These are phyloP conservation scores for Serendipita vermifera DNA, from an alignment of 768 basidiomycete species.

Conservation along the genomic window DNA sequence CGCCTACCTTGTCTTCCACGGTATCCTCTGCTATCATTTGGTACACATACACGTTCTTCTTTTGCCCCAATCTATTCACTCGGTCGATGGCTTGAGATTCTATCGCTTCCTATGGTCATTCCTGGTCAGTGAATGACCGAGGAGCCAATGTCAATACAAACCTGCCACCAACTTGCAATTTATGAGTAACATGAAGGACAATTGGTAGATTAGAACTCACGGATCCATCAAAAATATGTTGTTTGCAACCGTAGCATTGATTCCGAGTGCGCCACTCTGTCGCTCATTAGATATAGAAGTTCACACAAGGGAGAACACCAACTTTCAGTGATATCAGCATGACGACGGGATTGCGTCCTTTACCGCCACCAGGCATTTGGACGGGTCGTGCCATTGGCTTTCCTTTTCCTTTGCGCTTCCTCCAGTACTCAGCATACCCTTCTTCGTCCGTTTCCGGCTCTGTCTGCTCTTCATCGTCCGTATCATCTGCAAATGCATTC, in stretches of 20 bases:
- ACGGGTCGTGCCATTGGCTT: constrained; percentile 25
- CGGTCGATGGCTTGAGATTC: constrained; percentile 41
- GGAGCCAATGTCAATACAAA: constrained; percentile 17
- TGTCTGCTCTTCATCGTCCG: constrained; percentile 3
- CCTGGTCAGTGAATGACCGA: neutral
- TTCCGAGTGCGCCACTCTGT: constrained; percentile 56
- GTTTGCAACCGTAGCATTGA: constrained; percentile 82
- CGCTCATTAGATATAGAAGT: constrained; percentile 4
- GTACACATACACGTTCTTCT: constrained; percentile 70
- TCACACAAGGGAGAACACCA: neutral
- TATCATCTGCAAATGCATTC: neutral
- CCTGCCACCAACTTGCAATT: constrained; percentile 67
- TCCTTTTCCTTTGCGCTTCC: constrained; percentile 30
- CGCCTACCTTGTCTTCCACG: constrained; percentile 61
- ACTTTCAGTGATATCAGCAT: constrained; percentile 82
- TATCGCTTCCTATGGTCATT: constrained; percentile 48
- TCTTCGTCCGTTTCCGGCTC: constrained; percentile 5
- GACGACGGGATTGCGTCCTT: constrained; percentile 46
- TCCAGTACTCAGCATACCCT: constrained; percentile 5
- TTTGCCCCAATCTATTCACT: constrained; percentile 55
- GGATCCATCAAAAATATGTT: constrained; percentile 37
- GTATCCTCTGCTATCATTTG: constrained; percentile 85
- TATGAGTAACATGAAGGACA: constrained; percentile 13
- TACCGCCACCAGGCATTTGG: constrained; percentile 19
- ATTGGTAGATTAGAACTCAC: constrained; percentile 12